Percentiles rank a stretch among this genome's conserved stretches.
These are phyloP conservation scores for Phylloboletellus chloephorus DNA, from an alignment of 1,284 basidiomycete genomes.

Conservation along the genomic window DNA sequence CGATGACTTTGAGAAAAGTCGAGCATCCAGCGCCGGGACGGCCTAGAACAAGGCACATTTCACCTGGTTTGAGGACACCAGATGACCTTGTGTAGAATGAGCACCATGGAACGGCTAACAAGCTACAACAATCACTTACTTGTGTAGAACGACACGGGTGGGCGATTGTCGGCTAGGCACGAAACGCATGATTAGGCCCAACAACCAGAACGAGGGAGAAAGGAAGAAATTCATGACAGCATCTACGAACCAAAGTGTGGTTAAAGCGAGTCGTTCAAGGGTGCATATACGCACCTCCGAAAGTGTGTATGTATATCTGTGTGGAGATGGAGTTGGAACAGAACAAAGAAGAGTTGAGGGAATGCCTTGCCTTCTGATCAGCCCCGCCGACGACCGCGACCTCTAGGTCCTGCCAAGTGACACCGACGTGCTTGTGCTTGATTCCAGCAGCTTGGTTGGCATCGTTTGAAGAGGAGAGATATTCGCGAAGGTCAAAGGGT, in stretches of 20 bases:
- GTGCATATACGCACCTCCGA: constrained; percentile 44
- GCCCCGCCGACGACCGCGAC: constrained; percentile 67
- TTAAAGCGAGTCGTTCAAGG: not conserved
- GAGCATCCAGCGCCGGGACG: constrained; percentile 80
- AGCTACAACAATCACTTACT: constrained; percentile 41
- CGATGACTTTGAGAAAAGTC: constrained; percentile 73
- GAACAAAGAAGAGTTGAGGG: not conserved
- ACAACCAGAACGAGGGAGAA: constrained; percentile 48
- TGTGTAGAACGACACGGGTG: constrained; percentile 59
- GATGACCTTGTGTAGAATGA: constrained; percentile 48
- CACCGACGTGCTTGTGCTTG: constrained; percentile 79
- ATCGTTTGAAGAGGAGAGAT: constrained; percentile 65
- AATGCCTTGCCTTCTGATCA: constrained; percentile 46
- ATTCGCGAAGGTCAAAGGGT: constrained; percentile 70
- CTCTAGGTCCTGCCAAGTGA: constrained; percentile 70
- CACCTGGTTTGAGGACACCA: constrained; percentile 53
- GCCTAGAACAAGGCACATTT: constrained; percentile 61
- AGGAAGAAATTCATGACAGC: constrained; percentile 57
- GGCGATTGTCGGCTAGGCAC: constrained; percentile 51
- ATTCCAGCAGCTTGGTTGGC: constrained; percentile 68
- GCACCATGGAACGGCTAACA: constrained; percentile 12
- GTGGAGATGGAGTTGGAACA: constrained; percentile 1
- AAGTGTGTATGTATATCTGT: constrained; percentile 63
- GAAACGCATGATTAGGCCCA: constrained; percentile 45
- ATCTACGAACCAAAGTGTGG: constrained; percentile 37